Percentiles rank a stretch among this genome's conserved stretches.
phyloP scores from a whole-genome alignment of 257 asterid species.

The Solanum pennellii region DNA sequence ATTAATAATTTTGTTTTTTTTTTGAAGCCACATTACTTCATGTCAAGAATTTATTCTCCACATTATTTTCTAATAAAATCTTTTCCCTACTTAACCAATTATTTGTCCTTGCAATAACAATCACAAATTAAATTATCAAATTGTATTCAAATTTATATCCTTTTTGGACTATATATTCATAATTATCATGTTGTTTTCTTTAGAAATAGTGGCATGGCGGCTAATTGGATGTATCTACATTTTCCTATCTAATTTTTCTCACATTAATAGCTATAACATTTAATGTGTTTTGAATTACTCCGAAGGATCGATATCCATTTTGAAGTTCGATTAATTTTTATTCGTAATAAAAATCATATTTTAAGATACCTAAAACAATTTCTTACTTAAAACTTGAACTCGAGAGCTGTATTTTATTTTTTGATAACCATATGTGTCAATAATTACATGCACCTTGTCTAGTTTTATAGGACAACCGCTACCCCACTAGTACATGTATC shows the following conservation, averaged over 20 bases:
- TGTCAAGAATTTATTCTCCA: background rate
- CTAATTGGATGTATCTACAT: background rate
- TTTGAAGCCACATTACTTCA: background rate
- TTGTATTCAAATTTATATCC: background rate
- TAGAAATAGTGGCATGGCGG: background rate
- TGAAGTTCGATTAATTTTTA: accelerated
- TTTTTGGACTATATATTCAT: background rate
- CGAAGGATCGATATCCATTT: accelerated
- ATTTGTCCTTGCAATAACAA: background rate
- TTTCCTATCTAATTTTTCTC: background rate
- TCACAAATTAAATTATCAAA: background rate
- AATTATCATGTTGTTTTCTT: background rate
- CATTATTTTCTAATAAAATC: background rate
- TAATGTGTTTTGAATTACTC: background rate
- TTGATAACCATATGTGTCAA: background rate
- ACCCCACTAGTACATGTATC: background rate
- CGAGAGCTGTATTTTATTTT: accelerated
- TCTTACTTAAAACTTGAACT: background rate
- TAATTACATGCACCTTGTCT: background rate
- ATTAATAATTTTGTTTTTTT: background rate
- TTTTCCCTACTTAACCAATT: background rate
- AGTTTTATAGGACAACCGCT: accelerated
- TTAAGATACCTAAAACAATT: background rate
- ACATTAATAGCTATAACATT: background rate
- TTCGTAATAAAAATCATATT: accelerated